Evolutionary conservation across 2,329 filamentous ascomycete genomes (phyloP).

Genomic region (Colletotrichum sp.): DNA sequence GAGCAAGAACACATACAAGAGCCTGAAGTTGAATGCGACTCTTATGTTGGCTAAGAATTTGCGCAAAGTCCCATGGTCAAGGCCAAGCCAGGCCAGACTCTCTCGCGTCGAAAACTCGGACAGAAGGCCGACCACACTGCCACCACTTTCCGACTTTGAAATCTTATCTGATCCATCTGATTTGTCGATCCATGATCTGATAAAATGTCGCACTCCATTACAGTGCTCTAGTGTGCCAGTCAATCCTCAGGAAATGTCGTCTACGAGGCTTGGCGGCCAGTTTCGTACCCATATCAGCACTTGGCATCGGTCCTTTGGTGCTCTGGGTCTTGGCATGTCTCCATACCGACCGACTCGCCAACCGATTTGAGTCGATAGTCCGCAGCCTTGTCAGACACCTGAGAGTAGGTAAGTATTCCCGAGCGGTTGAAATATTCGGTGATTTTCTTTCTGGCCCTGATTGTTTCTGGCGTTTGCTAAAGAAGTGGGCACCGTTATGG

Average conservation of each 20-base stretch:
- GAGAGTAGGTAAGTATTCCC: neutral
- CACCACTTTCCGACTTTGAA: neutral
- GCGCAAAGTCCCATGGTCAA: neutral
- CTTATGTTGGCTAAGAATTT: neutral
- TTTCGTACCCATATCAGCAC: neutral
- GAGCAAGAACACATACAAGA: neutral
- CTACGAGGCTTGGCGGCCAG: neutral
- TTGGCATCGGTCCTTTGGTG: neutral
- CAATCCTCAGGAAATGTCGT: neutral
- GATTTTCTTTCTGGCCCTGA: neutral
- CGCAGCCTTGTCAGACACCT: neutral
- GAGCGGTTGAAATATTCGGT: neutral
- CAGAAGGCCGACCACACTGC: neutral
- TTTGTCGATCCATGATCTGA: neutral
- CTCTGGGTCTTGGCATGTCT: neutral
- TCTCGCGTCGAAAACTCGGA: neutral
- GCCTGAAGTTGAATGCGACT: neutral
- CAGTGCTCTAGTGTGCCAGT: neutral
- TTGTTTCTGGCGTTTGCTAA: neutral
- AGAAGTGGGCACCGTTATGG: neutral
- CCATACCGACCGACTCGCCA: neutral
- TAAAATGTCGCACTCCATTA: neutral
- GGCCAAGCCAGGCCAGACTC: neutral
- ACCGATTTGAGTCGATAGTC: neutral
- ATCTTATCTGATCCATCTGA: slow-evolving; percentile 5